A percentile compares a stretch with the other conserved stretches of the same genome.
phyloP scores from a whole-genome alignment of 1,284 basidiomycete genomes.

The Grifola frondosa region DNA sequence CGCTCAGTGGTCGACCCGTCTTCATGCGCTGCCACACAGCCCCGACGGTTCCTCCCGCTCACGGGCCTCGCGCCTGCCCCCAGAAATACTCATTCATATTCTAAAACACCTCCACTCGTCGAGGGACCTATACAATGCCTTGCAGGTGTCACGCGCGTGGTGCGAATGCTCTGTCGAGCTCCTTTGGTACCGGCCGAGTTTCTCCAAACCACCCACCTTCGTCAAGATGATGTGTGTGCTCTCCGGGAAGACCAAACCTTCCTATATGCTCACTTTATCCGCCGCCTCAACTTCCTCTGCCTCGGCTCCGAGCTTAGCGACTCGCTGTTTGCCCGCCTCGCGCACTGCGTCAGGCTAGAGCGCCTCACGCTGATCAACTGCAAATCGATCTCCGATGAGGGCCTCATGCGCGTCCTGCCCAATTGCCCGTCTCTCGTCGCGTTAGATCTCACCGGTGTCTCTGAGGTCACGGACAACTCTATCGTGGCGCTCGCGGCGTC shows the following conservation, averaged over 20 bases:
- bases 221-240: constrained; percentile 77
- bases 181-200: constrained; percentile 90
- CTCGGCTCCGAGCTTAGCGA: constrained; percentile 77
- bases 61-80: constrained; percentile 66
- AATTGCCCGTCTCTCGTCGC: constrained; percentile 80
- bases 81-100: constrained; percentile 93
- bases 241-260: constrained; percentile 69
- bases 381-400: constrained; percentile 65
- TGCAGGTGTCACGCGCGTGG: constrained; percentile 90
- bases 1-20: constrained; percentile 61
- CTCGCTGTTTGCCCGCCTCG: constrained; percentile 73
- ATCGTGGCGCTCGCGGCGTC: constrained; percentile 69
- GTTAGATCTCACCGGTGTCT: constrained; percentile 83
- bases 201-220: constrained; percentile 70
- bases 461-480: constrained; percentile 68
- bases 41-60: constrained; percentile 28
- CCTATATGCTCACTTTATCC: constrained; percentile 86
- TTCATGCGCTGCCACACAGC: constrained; percentile 26
- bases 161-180: constrained; percentile 95
- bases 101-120: constrained; percentile 79
- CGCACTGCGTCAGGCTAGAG: constrained; percentile 83
- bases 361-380: constrained; percentile 91
- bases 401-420: constrained; percentile 69
- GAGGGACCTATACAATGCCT: constrained; percentile 71
- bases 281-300: constrained; percentile 86